Evolutionary conservation across 1,284 basidiomycete genomes (phyloP).

Genomic region (Trichosporon coremiiforme): DNA sequence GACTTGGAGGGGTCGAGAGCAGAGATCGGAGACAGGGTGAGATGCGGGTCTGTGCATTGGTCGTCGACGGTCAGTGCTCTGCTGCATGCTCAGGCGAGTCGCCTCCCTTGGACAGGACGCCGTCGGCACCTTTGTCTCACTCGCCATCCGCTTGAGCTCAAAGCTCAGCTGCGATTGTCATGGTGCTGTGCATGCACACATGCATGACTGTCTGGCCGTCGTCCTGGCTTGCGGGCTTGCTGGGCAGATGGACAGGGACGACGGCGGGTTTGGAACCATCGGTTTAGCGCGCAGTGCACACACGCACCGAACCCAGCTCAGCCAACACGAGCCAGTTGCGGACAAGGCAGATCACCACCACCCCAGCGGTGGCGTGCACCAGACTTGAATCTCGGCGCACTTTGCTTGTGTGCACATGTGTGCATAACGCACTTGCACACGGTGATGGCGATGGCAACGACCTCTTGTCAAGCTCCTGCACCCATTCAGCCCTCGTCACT

Average conservation of each 20-base stretch:
- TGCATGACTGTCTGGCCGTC: neutral
- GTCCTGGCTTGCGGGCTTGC: no score
- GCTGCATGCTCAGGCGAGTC: no score
- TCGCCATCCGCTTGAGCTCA: neutral
- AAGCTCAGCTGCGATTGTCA: neutral
- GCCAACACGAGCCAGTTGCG: neutral
- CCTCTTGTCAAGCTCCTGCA: neutral
- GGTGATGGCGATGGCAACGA: neutral
- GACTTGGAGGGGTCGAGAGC: neutral
- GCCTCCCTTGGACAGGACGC: neutral
- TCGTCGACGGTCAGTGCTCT: slow-evolving; percentile 1
- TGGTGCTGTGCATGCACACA: neutral
- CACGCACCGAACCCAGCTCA: neutral
- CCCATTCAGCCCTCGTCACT: neutral
- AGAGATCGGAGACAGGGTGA: slow-evolving; percentile 2
- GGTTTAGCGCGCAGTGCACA: slow-evolving; percentile 1
- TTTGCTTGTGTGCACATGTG: neutral
- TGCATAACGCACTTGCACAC: neutral
- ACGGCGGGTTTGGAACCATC: no score
- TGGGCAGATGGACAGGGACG: no score
- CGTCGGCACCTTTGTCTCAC: neutral
- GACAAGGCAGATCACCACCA: neutral
- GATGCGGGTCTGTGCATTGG: neutral
- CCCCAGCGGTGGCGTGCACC: slow-evolving; percentile 4
- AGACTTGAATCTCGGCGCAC: neutral